Percentiles rank a stretch among this genome's conserved stretches.
Evolutionary conservation across 495 filamentous ascomycete genomes (phyloP).

Genomic region (Penicillium canariense): DNA sequence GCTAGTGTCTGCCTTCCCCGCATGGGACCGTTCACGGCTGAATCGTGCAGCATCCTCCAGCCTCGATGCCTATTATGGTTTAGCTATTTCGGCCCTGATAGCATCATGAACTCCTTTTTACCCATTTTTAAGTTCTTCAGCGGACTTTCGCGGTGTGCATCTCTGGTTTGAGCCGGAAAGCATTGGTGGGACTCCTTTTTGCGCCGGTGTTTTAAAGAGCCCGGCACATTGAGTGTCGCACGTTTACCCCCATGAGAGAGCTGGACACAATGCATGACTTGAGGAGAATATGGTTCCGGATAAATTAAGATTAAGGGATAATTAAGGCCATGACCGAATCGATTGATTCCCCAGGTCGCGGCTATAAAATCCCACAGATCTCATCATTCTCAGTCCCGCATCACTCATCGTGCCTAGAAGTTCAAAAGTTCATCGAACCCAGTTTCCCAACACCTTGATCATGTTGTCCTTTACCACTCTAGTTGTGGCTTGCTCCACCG

Average conservation of each 20-base stretch:
- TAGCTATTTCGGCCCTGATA: background rate
- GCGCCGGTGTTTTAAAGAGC: constrained; percentile 1
- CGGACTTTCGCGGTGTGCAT: background rate
- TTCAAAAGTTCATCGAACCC: too few relatives aligned
- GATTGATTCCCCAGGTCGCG: background rate
- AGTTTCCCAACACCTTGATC: too few relatives aligned
- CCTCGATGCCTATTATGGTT: background rate
- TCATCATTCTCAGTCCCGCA: background rate
- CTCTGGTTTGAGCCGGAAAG: background rate
- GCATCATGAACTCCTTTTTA: background rate
- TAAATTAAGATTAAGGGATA: constrained; percentile 1
- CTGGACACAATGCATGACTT: background rate
- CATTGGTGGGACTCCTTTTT: constrained; percentile 2
- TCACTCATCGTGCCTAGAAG: too few relatives aligned
- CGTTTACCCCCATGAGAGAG: background rate
- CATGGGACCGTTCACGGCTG: background rate
- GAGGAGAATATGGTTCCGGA: constrained; percentile 1
- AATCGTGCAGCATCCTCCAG: background rate
- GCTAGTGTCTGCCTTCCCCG: background rate
- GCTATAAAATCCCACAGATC: background rate
- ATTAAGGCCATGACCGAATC: background rate
- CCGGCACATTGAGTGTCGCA: background rate
- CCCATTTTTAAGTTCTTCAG: background rate
- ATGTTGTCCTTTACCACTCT: constrained; percentile 50
- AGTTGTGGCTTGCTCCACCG: constrained; percentile 36